Conservation (phyloP, 768 basidiomycete species). For the Russula ochroleuca region DNA sequence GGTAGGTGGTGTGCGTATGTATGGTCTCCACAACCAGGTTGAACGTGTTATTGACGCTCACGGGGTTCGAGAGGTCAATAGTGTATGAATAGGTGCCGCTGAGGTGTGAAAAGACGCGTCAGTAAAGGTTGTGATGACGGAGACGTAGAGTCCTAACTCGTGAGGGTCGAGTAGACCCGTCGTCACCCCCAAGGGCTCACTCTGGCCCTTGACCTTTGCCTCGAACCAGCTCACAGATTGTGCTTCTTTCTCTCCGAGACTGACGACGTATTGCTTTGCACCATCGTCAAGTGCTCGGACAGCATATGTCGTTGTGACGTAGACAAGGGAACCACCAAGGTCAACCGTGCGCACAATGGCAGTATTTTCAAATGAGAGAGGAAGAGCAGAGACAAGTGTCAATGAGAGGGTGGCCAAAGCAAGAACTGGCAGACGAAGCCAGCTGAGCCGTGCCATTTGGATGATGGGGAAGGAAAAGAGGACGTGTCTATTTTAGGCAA, state of each 20-base stretch:
- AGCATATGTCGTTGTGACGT: constrained; percentile 85
- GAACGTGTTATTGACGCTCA: constrained; percentile 55
- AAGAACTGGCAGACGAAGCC: constrained; percentile 47
- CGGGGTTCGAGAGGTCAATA: constrained; percentile 56
- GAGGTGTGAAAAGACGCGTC: constrained; percentile 1
- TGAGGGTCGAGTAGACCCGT: constrained; percentile 46
- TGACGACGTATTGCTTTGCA: constrained; percentile 61
- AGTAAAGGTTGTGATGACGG: background rate
- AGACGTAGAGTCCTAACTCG: constrained; percentile 43
- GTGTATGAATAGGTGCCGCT: constrained; percentile 52
- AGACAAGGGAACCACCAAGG: constrained; percentile 82
- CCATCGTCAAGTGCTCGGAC: constrained; percentile 65
- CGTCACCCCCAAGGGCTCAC: constrained; percentile 46
- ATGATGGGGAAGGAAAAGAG: background rate
- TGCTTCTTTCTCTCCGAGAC: constrained; percentile 59
- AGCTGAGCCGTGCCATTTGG: constrained; percentile 40
- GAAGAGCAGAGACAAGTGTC: constrained; percentile 39
- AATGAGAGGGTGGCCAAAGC: constrained; percentile 41
- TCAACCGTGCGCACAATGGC: constrained; percentile 86
- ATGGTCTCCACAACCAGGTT: constrained; percentile 78
- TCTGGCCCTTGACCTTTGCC: constrained; percentile 72
- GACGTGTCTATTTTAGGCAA: constrained; percentile 10
- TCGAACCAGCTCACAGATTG: constrained; percentile 72
- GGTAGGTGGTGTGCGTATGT: constrained; percentile 70
- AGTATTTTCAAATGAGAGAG: constrained; percentile 75